Evolutionary conservation across 2,329 filamentous ascomycete species (phyloP), one percentile per base, ranked within the genome.

Genomic region (Myotisia sp.): DNA sequence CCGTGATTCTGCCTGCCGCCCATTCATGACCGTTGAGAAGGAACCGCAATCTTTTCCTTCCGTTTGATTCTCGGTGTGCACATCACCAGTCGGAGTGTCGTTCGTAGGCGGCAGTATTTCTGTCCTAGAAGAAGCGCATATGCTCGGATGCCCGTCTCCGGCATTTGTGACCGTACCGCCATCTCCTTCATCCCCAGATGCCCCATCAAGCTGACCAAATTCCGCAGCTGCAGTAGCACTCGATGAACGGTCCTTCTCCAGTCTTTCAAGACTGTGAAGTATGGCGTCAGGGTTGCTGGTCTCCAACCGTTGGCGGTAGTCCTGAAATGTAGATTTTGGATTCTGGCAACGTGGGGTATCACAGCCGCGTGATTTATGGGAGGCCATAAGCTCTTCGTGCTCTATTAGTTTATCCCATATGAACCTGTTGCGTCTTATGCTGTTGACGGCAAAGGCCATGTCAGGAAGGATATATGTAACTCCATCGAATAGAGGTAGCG

Each of bases 401-500:
- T 42, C 40, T 10, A 42, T 34, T 8, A 59, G 42, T 19, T 51
- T 44, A 22, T 56, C 54, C 69, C 92, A 95, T 4, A 77, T 65
- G 2, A 60, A 58, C 54, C 79, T 81, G 56, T 95, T 95, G 38
- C 62, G 62, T 33, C 80, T 67, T 16, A 95, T 76, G 56, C 93
- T 84, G 17, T 80, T 72, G 8, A 92, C 77, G 8, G 79, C 82
- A 55, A 92, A 94, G 33, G 68, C 65, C 74, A 95, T 82, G 14
- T 71, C 73, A 2, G 90, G 86, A 49, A 95, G 70, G 22, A 95
- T 71, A 46, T 92, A 81, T 19, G 82, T 76, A 5, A 95, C 78
- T 5, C 80, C 82, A 51, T 85, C 76, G 52, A 98, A 98, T 0
- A 98, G 68, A 1, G 90, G 90, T 31, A 86, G 74, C 10, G 87